Evolutionary conservation across 2,329 filamentous ascomycete genomes (phyloP).

Genomic region (Zymoseptoria pseudotritici): DNA sequence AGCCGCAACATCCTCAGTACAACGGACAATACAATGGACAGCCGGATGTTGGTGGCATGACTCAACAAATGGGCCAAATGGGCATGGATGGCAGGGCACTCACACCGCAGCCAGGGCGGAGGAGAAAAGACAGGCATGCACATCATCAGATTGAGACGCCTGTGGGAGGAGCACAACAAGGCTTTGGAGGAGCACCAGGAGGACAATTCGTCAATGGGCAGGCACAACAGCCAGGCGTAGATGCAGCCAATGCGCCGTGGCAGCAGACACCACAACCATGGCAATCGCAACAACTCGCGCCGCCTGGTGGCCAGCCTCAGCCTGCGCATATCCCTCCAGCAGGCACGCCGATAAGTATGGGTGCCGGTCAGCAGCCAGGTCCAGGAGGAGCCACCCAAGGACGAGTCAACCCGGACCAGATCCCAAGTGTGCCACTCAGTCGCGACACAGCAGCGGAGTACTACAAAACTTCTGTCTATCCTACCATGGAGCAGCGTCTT

Average conservation of each 20-base stretch:
- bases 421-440: slow-evolving; percentile 81
- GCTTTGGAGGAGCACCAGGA: slow-evolving; percentile 61
- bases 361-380: slow-evolving; percentile 17
- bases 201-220: slow-evolving; percentile 52
- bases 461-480: slow-evolving; percentile 82
- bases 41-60: slow-evolving; percentile 43
- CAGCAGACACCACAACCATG: slow-evolving; percentile 30
- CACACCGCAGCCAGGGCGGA: slow-evolving; percentile 41
- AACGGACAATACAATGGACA: slow-evolving; percentile 16
- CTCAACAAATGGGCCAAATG: slow-evolving; percentile 72
- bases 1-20: slow-evolving; percentile 8
- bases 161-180: slow-evolving; percentile 49
- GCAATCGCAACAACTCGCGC: slow-evolving; percentile 24
- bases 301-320: slow-evolving; percentile 11
- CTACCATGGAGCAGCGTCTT: slow-evolving; percentile 89
- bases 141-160: slow-evolving; percentile 78
- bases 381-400: slow-evolving; percentile 48
- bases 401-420: slow-evolving; percentile 80
- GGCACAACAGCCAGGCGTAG: slow-evolving; percentile 19
- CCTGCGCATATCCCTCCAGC: slow-evolving; percentile 9
- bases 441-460: slow-evolving; percentile 75
- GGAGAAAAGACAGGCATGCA: slow-evolving; percentile 90
- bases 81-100: slow-evolving; percentile 51
- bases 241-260: slow-evolving; percentile 28
- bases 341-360: slow-evolving; percentile 27